These are phyloP conservation scores for Colletotrichum ledebouriae DNA, from an alignment of 2,329 filamentous ascomycete genomes.

Conservation along the genomic window DNA sequence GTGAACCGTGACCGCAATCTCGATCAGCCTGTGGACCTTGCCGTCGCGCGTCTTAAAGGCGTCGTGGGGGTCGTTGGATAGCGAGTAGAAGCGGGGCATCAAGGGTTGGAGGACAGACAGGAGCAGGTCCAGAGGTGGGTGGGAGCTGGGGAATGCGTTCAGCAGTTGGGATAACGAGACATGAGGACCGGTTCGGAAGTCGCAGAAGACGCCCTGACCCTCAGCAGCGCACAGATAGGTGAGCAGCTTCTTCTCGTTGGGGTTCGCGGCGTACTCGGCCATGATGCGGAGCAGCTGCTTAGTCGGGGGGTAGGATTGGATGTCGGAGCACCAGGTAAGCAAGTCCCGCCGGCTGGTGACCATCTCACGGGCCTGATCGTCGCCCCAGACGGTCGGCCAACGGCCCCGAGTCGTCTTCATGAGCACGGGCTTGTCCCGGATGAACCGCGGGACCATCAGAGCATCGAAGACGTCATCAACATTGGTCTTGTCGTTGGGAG, in stretches of 20 bases:
- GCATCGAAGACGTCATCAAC: conserved; percentile 89
- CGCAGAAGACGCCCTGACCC: conserved; percentile 92
- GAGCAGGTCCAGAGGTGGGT: conserved; percentile 86
- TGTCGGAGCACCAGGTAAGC: conserved; percentile 95
- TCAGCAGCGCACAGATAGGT: conserved; percentile 88
- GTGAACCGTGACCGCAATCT: conserved; percentile 97
- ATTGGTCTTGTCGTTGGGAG: conserved; percentile 81
- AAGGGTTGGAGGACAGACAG: conserved; percentile 85
- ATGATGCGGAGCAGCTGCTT: conserved; percentile 88
- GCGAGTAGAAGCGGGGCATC: conserved; percentile 98
- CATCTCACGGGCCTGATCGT: conserved; percentile 87
- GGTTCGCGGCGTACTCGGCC: conserved; percentile 84
- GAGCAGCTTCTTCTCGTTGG: conserved; percentile 90
- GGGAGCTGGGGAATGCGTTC: conserved; percentile 90
- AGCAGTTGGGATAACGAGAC: conserved; percentile 89
- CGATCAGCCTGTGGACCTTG: conserved; percentile 83
- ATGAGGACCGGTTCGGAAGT: conserved; percentile 90
- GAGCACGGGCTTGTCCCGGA: conserved; percentile 86
- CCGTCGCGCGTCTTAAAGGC: conserved; percentile 76
- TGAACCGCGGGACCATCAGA: conserved; percentile 82
- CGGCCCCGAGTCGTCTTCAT: conserved; percentile 84
- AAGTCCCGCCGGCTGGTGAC: conserved; percentile 90
- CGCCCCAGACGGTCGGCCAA: conserved; percentile 99
- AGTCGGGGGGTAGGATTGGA: conserved; percentile 92
- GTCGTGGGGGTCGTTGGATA: conserved; percentile 94